These are phyloP conservation scores for Leccinum longicurvipes DNA, from an alignment of 768 basidiomycete species.

Conservation along the genomic window DNA sequence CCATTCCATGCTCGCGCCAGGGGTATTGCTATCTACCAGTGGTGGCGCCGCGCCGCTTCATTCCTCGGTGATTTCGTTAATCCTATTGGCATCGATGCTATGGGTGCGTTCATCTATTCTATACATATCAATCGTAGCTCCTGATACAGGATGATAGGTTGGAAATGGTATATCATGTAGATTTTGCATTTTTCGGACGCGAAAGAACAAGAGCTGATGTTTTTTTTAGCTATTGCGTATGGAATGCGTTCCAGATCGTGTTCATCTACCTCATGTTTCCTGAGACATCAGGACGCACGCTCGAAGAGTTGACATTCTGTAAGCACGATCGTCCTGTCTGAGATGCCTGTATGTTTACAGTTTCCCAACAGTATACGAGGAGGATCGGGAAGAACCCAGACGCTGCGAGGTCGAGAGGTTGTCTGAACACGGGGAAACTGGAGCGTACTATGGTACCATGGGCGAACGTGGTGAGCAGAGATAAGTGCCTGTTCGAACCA, in stretches of 20 bases:
- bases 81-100: slow-evolving; percentile 6
- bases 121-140: not conserved
- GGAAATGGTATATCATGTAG: not conserved
- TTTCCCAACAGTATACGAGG: not conserved
- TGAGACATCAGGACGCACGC: not conserved
- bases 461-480: not conserved
- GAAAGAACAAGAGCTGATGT: not conserved
- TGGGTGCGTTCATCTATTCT: not conserved
- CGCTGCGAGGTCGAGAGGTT: not conserved
- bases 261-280: not conserved
- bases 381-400: not conserved
- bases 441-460: not conserved
- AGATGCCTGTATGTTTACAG: not conserved
- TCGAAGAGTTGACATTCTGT: not conserved
- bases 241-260: not conserved
- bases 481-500: no score
- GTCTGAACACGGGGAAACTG: not conserved
- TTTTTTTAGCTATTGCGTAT: not conserved
- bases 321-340: no score
- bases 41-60: slow-evolving; percentile 42
- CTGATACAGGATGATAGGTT: not conserved
- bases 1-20: slow-evolving; percentile 54
- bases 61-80: slow-evolving; percentile 5
- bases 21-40: slow-evolving; percentile 54
- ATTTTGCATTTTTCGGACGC: not conserved